These are phyloP conservation scores for Lactarius deliciosus DNA, from an alignment of 768 basidiomycete species.

Conservation along the genomic window DNA sequence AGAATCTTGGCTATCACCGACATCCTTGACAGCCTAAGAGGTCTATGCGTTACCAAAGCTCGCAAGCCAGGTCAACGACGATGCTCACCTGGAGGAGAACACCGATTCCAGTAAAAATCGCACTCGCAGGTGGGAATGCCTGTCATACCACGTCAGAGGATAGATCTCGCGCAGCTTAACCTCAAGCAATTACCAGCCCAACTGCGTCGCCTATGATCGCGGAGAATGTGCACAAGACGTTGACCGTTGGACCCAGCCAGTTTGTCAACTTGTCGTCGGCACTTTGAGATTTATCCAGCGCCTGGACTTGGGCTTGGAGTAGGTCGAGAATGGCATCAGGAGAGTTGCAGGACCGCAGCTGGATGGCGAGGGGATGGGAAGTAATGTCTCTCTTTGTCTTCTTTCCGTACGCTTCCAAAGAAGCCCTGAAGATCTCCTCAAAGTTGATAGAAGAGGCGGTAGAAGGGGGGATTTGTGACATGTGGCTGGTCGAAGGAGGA, in stretches of 20 bases:
- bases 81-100: constrained; percentile 6
- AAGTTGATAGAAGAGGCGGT: background rate
- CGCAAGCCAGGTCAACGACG: too few relatives aligned
- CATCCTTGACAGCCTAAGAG: background rate
- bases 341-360: background rate
- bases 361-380: background rate
- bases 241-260: background rate
- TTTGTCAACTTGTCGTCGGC: background rate
- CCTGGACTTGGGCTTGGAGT: background rate
- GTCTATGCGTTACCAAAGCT: background rate
- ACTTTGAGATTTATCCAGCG: background rate
- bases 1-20: background rate
- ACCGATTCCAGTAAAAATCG: constrained; percentile 4
- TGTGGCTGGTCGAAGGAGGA: background rate
- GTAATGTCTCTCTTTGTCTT: background rate
- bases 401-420: background rate
- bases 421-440: background rate
- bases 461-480: background rate
- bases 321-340: background rate
- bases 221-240: background rate
- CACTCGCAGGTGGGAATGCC: background rate
- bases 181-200: background rate
- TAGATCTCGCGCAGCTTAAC: background rate
- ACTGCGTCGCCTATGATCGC: background rate
- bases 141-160: background rate